Percentiles rank a stretch among this genome's conserved stretches.
These are phyloP conservation scores for Triticum aestivum DNA, from an alignment of 176 grass and related monocot genomes.

Conservation along the genomic window DNA sequence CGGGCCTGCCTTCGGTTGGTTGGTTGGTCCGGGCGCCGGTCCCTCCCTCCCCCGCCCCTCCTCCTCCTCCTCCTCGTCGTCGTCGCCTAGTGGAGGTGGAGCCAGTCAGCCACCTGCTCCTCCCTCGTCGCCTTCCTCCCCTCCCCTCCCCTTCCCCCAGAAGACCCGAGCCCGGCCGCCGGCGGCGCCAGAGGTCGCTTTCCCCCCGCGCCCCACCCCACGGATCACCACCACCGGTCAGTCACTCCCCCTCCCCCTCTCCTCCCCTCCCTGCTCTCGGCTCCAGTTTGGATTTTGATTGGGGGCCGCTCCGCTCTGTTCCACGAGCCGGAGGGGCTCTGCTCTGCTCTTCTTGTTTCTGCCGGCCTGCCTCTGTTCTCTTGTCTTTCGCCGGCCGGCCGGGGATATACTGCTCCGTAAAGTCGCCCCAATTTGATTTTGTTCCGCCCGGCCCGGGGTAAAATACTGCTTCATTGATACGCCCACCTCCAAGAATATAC, in stretches of 20 bases:
- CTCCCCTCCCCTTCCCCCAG: neutral
- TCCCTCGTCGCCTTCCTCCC: neutral
- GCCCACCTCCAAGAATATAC: neutral
- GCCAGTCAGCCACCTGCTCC: neutral
- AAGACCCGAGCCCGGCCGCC: neutral
- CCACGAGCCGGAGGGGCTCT: no score
- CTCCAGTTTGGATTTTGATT: neutral
- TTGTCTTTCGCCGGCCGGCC: neutral
- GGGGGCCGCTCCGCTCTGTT: neutral
- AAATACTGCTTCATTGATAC: neutral
- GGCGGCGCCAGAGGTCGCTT: neutral
- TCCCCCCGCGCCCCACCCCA: neutral
- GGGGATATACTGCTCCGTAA: neutral
- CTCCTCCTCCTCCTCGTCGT: neutral
- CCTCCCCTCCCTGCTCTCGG: no score
- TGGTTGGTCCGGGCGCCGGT: neutral
- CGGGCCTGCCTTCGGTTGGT: neutral
- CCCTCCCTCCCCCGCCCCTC: neutral
- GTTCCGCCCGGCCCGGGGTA: neutral
- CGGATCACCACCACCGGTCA: neutral
- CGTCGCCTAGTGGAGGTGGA: neutral
- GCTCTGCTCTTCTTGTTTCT: no score
- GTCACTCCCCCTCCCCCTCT: neutral
- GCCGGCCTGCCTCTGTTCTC: neutral
- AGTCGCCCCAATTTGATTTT: neutral